Percentiles rank a stretch among this genome's conserved stretches.
phyloP scores from a whole-genome alignment of 2,329 filamentous ascomycete species.

The Trichophyton benhamiae region DNA sequence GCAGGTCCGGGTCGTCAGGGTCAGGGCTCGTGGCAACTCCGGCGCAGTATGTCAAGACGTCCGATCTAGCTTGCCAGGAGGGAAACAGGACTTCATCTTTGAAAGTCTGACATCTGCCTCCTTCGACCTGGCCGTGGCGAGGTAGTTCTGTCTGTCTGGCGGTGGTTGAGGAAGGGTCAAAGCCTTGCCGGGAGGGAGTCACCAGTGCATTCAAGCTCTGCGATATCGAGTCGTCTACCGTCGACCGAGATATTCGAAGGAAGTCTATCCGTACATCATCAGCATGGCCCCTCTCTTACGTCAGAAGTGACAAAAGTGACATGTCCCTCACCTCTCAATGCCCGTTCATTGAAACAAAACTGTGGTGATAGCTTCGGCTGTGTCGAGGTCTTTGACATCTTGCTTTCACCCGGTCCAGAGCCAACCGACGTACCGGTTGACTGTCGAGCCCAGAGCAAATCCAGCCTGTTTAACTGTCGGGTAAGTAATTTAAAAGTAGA shows the following conservation, averaged over 20 bases:
- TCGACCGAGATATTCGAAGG: constrained; percentile 67
- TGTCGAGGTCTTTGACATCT: constrained; percentile 30
- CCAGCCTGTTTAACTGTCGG: constrained; percentile 24
- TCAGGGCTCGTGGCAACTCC: constrained; percentile 78
- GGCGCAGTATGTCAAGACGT: constrained; percentile 80
- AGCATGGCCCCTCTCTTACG: neutral
- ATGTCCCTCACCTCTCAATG: constrained; percentile 49
- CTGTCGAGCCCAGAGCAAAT: constrained; percentile 28
- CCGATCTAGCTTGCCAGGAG: constrained; percentile 70
- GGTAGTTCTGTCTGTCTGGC: constrained; percentile 44
- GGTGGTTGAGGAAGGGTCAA: constrained; percentile 68
- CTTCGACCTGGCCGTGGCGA: constrained; percentile 44
- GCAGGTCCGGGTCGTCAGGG: constrained; percentile 68
- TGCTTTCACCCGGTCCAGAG: constrained; percentile 3
- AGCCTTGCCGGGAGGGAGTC: constrained; percentile 57
- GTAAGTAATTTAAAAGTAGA: neutral
- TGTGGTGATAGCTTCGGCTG: constrained; percentile 54
- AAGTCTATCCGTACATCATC: constrained; percentile 53
- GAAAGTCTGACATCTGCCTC: constrained; percentile 55
- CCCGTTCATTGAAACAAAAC: constrained; percentile 63
- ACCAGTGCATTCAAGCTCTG: constrained; percentile 85
- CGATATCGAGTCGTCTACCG: constrained; percentile 84
- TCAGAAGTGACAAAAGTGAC: too few relatives aligned
- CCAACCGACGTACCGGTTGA: constrained; percentile 18
- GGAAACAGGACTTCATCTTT: constrained; percentile 71